phyloP scores from a whole-genome alignment of 2,329 filamentous ascomycete species.

The Thermoascus crustaceus region DNA sequence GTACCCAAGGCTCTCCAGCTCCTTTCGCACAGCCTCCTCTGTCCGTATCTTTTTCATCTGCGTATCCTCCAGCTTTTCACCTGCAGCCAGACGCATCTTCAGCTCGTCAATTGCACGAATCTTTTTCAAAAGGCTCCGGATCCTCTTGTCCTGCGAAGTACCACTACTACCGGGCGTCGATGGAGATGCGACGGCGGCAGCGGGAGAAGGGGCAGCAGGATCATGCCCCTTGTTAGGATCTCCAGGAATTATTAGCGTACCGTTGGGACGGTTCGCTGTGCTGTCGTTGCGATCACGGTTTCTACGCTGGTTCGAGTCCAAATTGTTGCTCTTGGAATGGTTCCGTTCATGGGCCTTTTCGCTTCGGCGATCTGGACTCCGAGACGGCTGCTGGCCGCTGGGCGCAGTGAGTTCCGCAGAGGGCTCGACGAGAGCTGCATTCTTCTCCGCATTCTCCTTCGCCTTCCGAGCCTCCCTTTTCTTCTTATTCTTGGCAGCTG shows the following conservation, averaged over 20 bases:
- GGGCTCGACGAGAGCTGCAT: slow-evolving; percentile 34
- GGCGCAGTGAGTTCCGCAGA: slow-evolving; percentile 38
- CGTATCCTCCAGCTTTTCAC: slow-evolving; percentile 96
- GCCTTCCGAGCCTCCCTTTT: slow-evolving; percentile 90
- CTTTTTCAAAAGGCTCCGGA: slow-evolving; percentile 90
- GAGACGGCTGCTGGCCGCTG: slow-evolving; percentile 19
- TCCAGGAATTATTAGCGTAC: slow-evolving; percentile 10
- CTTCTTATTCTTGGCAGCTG: slow-evolving; percentile 95
- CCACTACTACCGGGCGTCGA: slow-evolving; percentile 40
- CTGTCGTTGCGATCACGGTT: slow-evolving; percentile 23
- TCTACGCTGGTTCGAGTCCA: slow-evolving; percentile 25
- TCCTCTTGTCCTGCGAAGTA: slow-evolving; percentile 83
- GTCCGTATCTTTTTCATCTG: slow-evolving; percentile 98
- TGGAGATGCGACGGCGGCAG: slow-evolving; percentile 19
- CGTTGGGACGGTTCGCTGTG: slow-evolving; percentile 8
- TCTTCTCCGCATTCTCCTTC: slow-evolving; percentile 65
- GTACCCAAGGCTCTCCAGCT: slow-evolving; percentile 59
- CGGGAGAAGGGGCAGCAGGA: slow-evolving; percentile 24
- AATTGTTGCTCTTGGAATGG: slow-evolving; percentile 38
- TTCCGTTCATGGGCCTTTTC: slow-evolving; percentile 51
- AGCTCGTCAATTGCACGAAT: slow-evolving; percentile 94
- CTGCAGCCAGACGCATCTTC: slow-evolving; percentile 89
- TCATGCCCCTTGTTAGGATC: slow-evolving; percentile 23
- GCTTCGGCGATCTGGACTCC: slow-evolving; percentile 59
- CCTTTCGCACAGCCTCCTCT: slow-evolving; percentile 73